These are phyloP conservation scores for Ampelocalamus luodianensis DNA, from an alignment of 176 grass and related monocot genomes.

Conservation along the genomic window DNA sequence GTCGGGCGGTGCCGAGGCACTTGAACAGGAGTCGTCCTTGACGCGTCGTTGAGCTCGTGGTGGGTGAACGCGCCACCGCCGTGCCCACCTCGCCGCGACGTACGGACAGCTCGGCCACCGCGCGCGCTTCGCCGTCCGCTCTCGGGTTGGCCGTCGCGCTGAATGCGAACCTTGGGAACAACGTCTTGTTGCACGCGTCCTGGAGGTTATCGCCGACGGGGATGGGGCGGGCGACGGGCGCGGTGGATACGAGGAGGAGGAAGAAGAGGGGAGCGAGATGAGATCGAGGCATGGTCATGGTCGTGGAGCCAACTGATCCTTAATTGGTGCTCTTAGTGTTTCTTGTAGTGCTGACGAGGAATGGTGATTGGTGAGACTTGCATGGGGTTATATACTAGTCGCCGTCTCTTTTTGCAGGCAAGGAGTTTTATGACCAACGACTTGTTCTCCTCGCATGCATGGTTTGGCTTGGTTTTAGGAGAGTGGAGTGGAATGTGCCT, in stretches of 20 bases:
- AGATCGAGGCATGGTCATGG: constrained; percentile 24
- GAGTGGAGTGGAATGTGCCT: constrained; percentile 6
- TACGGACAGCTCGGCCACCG: constrained; percentile 52
- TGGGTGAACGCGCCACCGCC: constrained; percentile 46
- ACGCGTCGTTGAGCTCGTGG: constrained; percentile 24
- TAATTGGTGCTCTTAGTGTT: background rate
- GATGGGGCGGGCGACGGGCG: background rate
- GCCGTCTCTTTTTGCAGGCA: background rate
- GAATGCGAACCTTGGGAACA: constrained; percentile 49
- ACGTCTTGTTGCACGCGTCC: constrained; percentile 53
- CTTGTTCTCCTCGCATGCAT: constrained; percentile 12
- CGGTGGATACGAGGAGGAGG: background rate
- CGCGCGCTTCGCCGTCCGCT: constrained; percentile 36
- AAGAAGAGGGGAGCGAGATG: constrained; percentile 9
- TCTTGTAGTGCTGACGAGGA: background rate
- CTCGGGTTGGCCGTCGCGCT: constrained; percentile 38
- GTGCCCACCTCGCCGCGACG: constrained; percentile 44
- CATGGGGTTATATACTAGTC: constrained; percentile 12
- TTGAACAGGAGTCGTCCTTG: constrained; percentile 12
- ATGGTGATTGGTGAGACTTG: background rate
- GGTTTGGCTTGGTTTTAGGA: constrained; percentile 38
- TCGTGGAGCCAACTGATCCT: background rate
- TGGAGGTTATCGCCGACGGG: constrained; percentile 19
- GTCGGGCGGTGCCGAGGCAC: constrained; percentile 57
- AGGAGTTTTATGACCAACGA: constrained; percentile 16